Evolutionary conservation across 495 filamentous ascomycete genomes (phyloP), one percentile per base, ranked within the genome.

Genomic region (Rhizodiscina lignyota): DNA sequence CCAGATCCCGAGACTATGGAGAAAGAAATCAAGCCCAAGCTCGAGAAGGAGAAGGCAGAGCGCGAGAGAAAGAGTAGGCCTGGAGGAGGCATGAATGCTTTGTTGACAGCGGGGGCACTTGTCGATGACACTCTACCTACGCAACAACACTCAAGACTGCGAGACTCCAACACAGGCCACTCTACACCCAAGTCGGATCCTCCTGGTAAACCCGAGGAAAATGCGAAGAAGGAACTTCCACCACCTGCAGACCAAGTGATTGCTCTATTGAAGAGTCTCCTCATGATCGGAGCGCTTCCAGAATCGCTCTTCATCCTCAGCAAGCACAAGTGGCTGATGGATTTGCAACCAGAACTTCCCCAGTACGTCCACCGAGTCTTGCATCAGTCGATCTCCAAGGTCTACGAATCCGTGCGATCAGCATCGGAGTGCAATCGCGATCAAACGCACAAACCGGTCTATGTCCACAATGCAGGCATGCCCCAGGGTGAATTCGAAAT

Each of bases 301-400:
- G 91, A 96, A 54, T 72, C 91, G 1, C 66, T 96, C 16, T 94
- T 85, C 54, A 80, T 99, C 31, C 67, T 99, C 22, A 87, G 85
- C 31, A 77, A 77, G 38, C 91, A 91, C 48, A 79, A 81, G 17
- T 94, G 89, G 83, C 67, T 96, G 11, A 71, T 83, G 28, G 81
- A 92, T 32, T 72, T 68, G 2, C 80, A 77, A 38, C 76, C 83
- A 13, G 83, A 94, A 33, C 65, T 92, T 21, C 63, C 72, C 22
- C 66, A 72, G 22, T 74, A 85, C 39, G 67, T 94, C 28, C 77
- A 92, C 45, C 82, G 91, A 24, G 78, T 99, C 29, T 54, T 92
- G 6, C 67, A 79, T 42, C 75, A 91, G 38, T 82, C 72, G 17
- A 56, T 99, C 29, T 73, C 69, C 47, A 75, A 72, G 36, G 64